Evolutionary conservation across 2,329 filamentous ascomycete genomes (phyloP), one percentile per base, ranked within the genome.

Genomic region (Fusarium continuum): DNA sequence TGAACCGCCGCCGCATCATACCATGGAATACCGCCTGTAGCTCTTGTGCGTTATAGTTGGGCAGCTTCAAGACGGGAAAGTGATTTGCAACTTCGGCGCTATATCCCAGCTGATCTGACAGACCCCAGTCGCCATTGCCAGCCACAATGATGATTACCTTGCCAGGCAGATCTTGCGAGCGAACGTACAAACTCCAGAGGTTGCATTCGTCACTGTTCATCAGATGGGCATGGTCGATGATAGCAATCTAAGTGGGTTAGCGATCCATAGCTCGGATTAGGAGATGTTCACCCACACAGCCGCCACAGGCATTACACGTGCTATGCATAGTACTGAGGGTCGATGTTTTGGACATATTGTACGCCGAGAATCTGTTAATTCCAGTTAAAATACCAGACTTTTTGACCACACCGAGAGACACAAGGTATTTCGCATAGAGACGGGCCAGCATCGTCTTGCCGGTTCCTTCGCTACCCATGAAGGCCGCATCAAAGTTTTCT

Each of bases 1-100:
- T 73, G 62, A 85, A 92, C 54, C 80, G 83, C 48, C 80, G 80
- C 2, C 81, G 64, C 36, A 91, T 82, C 41, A 81, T 79, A 13
- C 80, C 76, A 14, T 78, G 74, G 2, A 92, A 74, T 16, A 93
- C 91, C 0, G 70, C 66, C 17, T 85, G 78, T 0, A 93, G 77
- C 62, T 93, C 87, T 0, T 75, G 68, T 51, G 91, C 86, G 0
- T 78, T 78, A 67, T 91, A 93, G 72, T 92, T 90, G 0, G 82
- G 76, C 60, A 93, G 91, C 36, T 84, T 80, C 54, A 92, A 45
- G 19, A 69, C 45, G 3, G 65, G 69, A 41, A 74, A 69, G 32
- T 73, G 69, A 22, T 68, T 71, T 5, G 65, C 55, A 25, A 74
- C 69, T 25, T 78, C 32, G 78, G 51, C 65, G 51, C 64, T 77